These are phyloP conservation scores for Lichenothelia convexa DNA, from an alignment of 495 filamentous ascomycete species.

Conservation along the genomic window DNA sequence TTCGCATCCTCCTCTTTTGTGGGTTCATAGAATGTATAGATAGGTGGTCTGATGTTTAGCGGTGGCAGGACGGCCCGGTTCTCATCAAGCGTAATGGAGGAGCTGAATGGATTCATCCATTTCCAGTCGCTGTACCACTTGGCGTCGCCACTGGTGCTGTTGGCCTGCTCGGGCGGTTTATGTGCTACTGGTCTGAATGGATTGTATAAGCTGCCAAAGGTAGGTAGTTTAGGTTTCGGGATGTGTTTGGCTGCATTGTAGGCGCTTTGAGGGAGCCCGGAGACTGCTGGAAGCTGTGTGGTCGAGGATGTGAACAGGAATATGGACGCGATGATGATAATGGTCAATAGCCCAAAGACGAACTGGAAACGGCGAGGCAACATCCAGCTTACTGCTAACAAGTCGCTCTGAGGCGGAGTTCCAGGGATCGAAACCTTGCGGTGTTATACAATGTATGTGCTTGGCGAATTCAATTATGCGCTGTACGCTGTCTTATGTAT, in stretches of 20 bases:
- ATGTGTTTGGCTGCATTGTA: background rate
- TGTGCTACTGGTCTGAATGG: conserved; percentile 54
- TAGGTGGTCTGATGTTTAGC: conserved; percentile 46
- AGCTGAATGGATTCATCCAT: conserved; percentile 84
- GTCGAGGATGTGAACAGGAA: background rate
- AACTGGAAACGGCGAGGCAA: too few species aligned
- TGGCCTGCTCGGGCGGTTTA: conserved; percentile 44
- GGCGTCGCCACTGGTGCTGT: conserved; percentile 58
- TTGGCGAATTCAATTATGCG: too few species aligned
- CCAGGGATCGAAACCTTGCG: too few species aligned
- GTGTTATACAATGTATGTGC: too few species aligned
- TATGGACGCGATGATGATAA: background rate
- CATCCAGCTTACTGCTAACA: too few species aligned
- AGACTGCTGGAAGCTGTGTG: background rate
- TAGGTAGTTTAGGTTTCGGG: conserved; percentile 20
- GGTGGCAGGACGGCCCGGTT: conserved; percentile 74
- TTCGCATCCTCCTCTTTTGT: conserved; percentile 40
- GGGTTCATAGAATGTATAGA: conserved; percentile 85
- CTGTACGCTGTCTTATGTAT: too few species aligned
- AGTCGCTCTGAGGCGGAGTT: too few species aligned
- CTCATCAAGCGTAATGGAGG: conserved; percentile 67
- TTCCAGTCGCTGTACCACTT: conserved; percentile 79
- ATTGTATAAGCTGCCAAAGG: conserved; percentile 15
- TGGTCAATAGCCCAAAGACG: background rate
- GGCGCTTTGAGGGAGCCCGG: too few species aligned